A percentile compares a stretch with the other conserved stretches of the same genome.
phyloP scores from a whole-genome alignment of 139 green algal species.

The Auxenochlorella protothecoides region DNA sequence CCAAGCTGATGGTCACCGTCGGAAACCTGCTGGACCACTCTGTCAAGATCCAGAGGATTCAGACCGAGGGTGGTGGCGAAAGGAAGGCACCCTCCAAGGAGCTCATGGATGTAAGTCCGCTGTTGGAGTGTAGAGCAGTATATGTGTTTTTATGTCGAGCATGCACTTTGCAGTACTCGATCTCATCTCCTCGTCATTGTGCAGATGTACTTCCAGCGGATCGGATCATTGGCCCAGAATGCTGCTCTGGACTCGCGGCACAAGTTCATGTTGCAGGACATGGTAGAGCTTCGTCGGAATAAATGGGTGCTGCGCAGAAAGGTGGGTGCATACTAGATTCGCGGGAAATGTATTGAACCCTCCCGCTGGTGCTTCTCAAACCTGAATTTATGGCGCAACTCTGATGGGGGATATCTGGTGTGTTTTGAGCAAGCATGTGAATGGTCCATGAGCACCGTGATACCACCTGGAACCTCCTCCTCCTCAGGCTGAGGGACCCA shows the following conservation, averaged over 20 bases:
- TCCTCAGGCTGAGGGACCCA: constrained; percentile 65
- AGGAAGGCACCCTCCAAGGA: constrained; percentile 5
- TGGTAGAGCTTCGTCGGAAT: constrained; percentile 46
- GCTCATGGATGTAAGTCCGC: constrained; percentile 40
- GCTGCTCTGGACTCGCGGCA: constrained; percentile 60
- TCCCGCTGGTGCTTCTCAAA: too few species aligned
- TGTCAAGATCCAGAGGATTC: neutral
- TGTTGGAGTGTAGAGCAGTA: too few species aligned
- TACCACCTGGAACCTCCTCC: too few species aligned
- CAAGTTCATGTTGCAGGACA: constrained; percentile 73
- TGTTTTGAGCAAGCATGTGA: too few species aligned
- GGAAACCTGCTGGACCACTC: constrained; percentile 53
- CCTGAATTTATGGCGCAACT: too few species aligned
- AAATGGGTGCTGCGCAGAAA: constrained; percentile 64
- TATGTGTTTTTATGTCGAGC: too few species aligned
- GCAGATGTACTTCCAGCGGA: constrained; percentile 66
- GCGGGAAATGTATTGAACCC: too few species aligned
- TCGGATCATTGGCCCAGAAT: constrained; percentile 40
- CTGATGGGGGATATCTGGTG: too few species aligned
- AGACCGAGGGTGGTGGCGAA: constrained; percentile 2
- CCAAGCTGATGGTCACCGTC: constrained; percentile 86
- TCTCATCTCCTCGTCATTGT: too few species aligned
- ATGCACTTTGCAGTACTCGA: too few species aligned
- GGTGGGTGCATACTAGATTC: neutral
- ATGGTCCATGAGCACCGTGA: too few species aligned